These are phyloP conservation scores for Rosa rugosa DNA, from an alignment of 306 rosid genomes.

Conservation along the genomic window DNA sequence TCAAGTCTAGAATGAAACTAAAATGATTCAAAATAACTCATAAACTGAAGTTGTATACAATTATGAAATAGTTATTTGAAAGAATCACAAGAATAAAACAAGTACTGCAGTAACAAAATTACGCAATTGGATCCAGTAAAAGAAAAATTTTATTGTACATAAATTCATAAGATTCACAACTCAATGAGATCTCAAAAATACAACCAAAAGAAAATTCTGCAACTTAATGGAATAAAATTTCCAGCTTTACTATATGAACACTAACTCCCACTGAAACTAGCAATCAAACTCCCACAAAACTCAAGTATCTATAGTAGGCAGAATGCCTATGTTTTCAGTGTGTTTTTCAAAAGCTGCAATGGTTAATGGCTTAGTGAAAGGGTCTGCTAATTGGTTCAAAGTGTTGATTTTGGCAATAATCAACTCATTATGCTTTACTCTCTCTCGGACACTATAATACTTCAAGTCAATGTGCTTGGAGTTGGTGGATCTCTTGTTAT, in stretches of 20 bases:
- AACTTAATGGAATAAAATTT: too few relatives aligned
- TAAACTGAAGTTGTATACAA: neutral
- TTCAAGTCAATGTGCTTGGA: too few relatives aligned
- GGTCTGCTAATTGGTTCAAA: neutral
- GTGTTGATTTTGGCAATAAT: neutral
- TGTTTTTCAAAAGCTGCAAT: neutral
- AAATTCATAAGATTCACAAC: too few relatives aligned
- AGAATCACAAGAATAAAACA: neutral
- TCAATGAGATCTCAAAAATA: too few relatives aligned
- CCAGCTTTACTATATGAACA: neutral
- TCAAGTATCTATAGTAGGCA: neutral
- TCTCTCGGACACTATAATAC: too few relatives aligned
- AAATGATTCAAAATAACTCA: neutral
- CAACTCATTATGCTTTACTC: too few relatives aligned
- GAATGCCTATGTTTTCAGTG: neutral
- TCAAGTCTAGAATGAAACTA: neutral
- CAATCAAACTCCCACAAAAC: neutral
- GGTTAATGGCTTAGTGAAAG: neutral
- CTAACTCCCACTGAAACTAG: neutral
- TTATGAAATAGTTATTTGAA: neutral
- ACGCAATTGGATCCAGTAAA: too few relatives aligned
- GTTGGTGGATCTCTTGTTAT: too few relatives aligned
- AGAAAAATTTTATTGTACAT: too few relatives aligned
- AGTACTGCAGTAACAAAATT: neutral
- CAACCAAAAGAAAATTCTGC: too few relatives aligned